Percentiles rank a stretch among this genome's conserved stretches.
Evolutionary conservation across 2,329 filamentous ascomycete species (phyloP).

Genomic region (Aspergillus sp.): DNA sequence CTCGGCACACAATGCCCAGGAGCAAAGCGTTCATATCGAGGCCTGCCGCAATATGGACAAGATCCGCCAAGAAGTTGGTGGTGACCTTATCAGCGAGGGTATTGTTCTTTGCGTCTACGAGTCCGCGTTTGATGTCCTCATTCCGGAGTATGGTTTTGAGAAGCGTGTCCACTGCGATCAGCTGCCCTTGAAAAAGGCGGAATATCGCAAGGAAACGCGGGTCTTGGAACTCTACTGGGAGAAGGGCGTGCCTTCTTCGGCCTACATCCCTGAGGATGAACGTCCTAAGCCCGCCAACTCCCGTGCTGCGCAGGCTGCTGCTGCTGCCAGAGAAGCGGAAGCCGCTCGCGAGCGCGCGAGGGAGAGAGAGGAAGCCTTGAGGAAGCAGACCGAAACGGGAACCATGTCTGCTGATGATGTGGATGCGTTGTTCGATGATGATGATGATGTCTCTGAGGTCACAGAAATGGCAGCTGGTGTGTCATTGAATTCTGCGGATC

Average conservation of each 20-base stretch:
- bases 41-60: constrained; percentile 95
- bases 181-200: constrained; percentile 95
- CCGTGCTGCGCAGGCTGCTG: constrained; percentile 71
- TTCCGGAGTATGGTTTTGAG: constrained; percentile 97
- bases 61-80: constrained; percentile 79
- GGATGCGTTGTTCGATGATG: constrained; percentile 93
- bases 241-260: constrained; percentile 95
- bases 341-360: constrained; percentile 77
- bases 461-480: constrained; percentile 91
- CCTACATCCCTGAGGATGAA: constrained; percentile 95
- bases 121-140: constrained; percentile 96
- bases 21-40: constrained; percentile 98
- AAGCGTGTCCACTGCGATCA: constrained; percentile 99
- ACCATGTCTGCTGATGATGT: constrained; percentile 92
- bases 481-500: constrained; percentile 72
- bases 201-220: constrained; percentile 94
- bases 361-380: constrained; percentile 85
- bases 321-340: constrained; percentile 76
- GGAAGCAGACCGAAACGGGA: constrained; percentile 90
- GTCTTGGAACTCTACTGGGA: constrained; percentile 98
- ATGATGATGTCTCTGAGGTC: constrained; percentile 81
- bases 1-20: constrained; percentile 93
- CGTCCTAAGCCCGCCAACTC: constrained; percentile 80
- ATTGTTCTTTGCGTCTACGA: constrained; percentile 98
- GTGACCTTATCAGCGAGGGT: constrained; percentile 91